These are phyloP conservation scores for Vicia villosa DNA, from an alignment of 306 rosid species.

Conservation along the genomic window DNA sequence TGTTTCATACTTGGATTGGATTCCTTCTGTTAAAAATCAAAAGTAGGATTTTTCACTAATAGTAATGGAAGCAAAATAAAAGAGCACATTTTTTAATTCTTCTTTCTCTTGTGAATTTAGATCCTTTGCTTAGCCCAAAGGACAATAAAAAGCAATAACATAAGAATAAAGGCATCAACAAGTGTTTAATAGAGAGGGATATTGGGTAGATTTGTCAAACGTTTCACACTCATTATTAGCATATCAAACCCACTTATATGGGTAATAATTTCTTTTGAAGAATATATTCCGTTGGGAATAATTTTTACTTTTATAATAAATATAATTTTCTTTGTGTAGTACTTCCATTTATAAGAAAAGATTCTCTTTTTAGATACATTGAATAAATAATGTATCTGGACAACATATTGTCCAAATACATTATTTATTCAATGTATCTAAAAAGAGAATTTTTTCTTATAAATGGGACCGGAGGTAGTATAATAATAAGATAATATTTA, in stretches of 20 bases:
- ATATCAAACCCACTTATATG: conserved; percentile 31
- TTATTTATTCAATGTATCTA: too few relatives aligned
- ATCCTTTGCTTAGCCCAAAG: conserved; percentile 45
- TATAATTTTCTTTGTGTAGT: conserved; percentile 5
- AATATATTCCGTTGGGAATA: conserved; percentile 37
- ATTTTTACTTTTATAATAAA: conserved; percentile 17
- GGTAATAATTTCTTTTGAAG: conserved; percentile 25
- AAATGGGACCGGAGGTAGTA: too few relatives aligned
- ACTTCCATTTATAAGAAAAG: too few relatives aligned
- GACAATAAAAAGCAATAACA: conserved; percentile 8
- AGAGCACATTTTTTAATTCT: conserved; percentile 7
- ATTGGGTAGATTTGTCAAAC: conserved; percentile 30
- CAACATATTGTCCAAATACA: too few relatives aligned
- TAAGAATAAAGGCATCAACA: conserved; percentile 33
- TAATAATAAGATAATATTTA: conserved; percentile 24
- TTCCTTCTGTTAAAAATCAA: conserved; percentile 4
- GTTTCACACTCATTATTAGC: conserved; percentile 12
- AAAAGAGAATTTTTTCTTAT: too few relatives aligned
- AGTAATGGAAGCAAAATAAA: conserved; percentile 20
- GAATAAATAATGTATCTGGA: too few relatives aligned
- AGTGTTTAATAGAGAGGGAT: not conserved
- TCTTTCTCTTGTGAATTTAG: conserved; percentile 20
- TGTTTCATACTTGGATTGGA: conserved; percentile 11
- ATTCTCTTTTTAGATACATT: too few relatives aligned
- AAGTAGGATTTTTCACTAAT: conserved; percentile 5